phyloP scores from a whole-genome alignment of 495 filamentous ascomycete species.

The Penicillium angulare region DNA sequence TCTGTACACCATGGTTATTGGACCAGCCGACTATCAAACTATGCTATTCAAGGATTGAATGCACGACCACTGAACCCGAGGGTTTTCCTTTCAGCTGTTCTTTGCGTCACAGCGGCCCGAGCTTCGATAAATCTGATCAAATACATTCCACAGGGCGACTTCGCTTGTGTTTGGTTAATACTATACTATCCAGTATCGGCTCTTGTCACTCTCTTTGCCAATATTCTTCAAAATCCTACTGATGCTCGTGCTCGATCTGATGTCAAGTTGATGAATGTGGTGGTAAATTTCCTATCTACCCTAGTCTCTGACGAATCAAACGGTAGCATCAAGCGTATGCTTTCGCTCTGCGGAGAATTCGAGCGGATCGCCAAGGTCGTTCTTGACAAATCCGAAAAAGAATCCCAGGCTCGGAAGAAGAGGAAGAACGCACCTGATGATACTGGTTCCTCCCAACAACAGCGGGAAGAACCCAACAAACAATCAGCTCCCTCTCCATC shows the following conservation, averaged over 20 bases:
- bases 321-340: slow-evolving; percentile 87
- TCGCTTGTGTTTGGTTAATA: slow-evolving; percentile 94
- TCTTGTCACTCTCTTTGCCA: slow-evolving; percentile 92
- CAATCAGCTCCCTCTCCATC: slow-evolving; percentile 27
- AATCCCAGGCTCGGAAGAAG: slow-evolving; percentile 73
- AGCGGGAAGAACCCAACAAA: slow-evolving; percentile 14
- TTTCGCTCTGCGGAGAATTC: slow-evolving; percentile 89
- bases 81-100: slow-evolving; percentile 88
- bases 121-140: slow-evolving; percentile 92
- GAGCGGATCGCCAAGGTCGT: slow-evolving; percentile 92
- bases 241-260: slow-evolving; percentile 86
- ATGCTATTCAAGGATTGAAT: slow-evolving; percentile 90
- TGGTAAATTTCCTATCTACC: slow-evolving; percentile 83
- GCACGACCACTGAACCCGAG: slow-evolving; percentile 86
- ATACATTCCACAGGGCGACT: slow-evolving; percentile 94
- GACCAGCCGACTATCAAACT: slow-evolving; percentile 93
- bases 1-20: slow-evolving; percentile 97
- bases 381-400: slow-evolving; percentile 85
- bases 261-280: slow-evolving; percentile 84
- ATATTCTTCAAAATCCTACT: slow-evolving; percentile 93
- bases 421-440: slow-evolving; percentile 61
- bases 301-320: slow-evolving; percentile 76
- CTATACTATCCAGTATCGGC: slow-evolving; percentile 97
- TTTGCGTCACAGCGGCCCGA: slow-evolving; percentile 89
- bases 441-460: slow-evolving; percentile 12